These are phyloP conservation scores for Mycena metata DNA, from an alignment of 768 basidiomycete species.

Conservation along the genomic window DNA sequence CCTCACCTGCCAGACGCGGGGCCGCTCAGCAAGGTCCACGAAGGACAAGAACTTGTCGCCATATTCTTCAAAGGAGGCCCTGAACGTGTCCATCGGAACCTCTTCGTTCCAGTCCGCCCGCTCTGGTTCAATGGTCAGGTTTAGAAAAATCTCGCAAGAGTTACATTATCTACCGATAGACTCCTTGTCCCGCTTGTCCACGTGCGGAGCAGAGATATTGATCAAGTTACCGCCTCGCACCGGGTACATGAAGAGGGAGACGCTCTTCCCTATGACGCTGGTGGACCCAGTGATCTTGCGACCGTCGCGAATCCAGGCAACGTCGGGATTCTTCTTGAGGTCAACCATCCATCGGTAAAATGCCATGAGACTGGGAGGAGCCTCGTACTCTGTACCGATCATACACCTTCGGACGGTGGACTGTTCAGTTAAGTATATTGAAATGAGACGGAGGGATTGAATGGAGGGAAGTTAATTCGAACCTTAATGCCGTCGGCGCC, in stretches of 20 bases:
- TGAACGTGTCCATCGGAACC: background rate
- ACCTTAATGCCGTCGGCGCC: conserved; percentile 31
- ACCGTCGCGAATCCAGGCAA: conserved; percentile 26
- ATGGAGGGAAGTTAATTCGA: background rate
- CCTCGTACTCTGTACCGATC: conserved; percentile 24
- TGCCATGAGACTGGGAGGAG: conserved; percentile 7
- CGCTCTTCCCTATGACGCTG: background rate
- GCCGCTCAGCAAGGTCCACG: background rate
- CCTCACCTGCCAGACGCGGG: conserved; percentile 11
- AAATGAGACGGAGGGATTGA: background rate
- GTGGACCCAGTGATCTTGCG: conserved; percentile 8
- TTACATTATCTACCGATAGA: background rate
- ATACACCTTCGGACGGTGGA: conserved; percentile 24
- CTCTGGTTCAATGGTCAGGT: too few relatives aligned
- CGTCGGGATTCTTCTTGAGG: conserved; percentile 19
- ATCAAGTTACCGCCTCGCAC: background rate
- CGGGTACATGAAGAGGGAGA: conserved; percentile 21
- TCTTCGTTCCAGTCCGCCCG: background rate
- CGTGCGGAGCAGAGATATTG: conserved; percentile 12
- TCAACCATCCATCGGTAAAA: conserved; percentile 34
- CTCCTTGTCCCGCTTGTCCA: conserved; percentile 8
- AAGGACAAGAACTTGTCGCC: conserved; percentile 11
- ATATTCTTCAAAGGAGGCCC: background rate
- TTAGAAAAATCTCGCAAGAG: too few relatives aligned
- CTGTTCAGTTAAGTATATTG: background rate